Evolutionary conservation across 495 filamentous ascomycete species (phyloP), one percentile per base, ranked within the genome.

Genomic region (Apodospora peruviana): DNA sequence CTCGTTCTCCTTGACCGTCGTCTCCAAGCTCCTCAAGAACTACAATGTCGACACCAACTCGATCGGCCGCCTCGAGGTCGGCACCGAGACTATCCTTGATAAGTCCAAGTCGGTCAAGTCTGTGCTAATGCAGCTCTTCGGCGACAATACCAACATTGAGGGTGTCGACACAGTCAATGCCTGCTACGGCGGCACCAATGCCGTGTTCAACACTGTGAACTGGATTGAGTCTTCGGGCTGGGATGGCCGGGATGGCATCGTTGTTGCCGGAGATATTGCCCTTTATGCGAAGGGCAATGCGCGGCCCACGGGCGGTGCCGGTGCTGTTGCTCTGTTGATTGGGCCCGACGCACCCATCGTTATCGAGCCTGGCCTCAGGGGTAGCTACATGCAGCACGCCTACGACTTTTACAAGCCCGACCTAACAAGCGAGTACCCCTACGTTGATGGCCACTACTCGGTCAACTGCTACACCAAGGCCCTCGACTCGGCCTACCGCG

Each of bases 401-500:
- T 98, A 97, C 73, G 93, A 98, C 68, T 98, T 98, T 74, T 98
- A 94, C 83, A 98, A 98, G 83, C 87, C 93, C 58, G 93, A 98
- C 67, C 76, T 98, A 43, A 95, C 90, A 51, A 94, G 88, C 80
- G 93, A 98, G 69, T 98, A 98, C 72, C 93, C 93, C 41, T 82
- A 91, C 58, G 93, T 98, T 27, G 93, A 98, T 64, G 93, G 93
- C 45, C 91, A 96, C 61, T 96, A 82, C 79, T 96, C 91, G 38
- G 78, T 96, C 66, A 83, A 77, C 65, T 98, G 94, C 83, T 98
- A 98, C 73, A 94, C 84, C 50, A 84, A 95, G 74, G 90, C 94
- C 34, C 87, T 97, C 16, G 94, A 98, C 63, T 82, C 82, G 43
- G 94, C 93, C 77, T 98, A 98, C 81, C 88, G 90, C 71, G 89